Base-by-base conservation (phyloP, 2,329 filamentous ascomycete genomes). In the Bipolaris gigantea region DNA sequence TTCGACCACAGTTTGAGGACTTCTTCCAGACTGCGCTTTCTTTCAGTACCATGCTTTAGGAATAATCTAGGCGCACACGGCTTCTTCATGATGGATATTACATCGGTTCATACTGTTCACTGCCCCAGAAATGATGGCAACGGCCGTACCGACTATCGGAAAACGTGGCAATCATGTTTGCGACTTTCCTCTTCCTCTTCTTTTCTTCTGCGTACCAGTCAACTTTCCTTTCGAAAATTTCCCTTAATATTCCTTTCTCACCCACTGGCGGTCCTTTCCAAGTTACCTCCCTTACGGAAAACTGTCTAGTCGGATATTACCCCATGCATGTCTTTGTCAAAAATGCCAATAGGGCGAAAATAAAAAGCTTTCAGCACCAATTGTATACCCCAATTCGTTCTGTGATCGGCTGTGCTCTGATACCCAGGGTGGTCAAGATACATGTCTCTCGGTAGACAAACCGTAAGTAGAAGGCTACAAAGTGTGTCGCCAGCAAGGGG, bases 291-390 rank as follows among this genome's bases (percentile, higher is more conserved):
- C 43, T 39, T 25, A 49, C 18, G 51, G 34, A 36, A 19, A 41
- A 35, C 27, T 8, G 36, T 32, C 40, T 16, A 36, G 42, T 25
- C 23, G 21, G 19, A 16, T 42, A 42, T 39, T 50, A 34, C n/a
- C 32, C 42, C 34, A 51, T 59, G 44, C 53, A 52, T 59, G 42
- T 48, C 38, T 40, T 47, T 16, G 46, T 33, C 42, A 38, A 48
- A 52, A 50, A 55, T 44, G 57, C 50, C 44, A 33, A 46, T 49
- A 39, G 39, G 43, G 59, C 53, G 42, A 57, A 55, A 60, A 58
- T 60, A 25, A 56, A 56, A 56, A 51, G 44, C 47, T 54, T 56
- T 41, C 45, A 45, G 55, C 50, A 50, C 55, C 55, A 54, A 39
- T 40, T 16, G 23, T 6, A 21, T 43, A n/a, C 40, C 32, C 25